Conservation (phyloP, 441 rosid genomes). For the Erodium texanum region DNA sequence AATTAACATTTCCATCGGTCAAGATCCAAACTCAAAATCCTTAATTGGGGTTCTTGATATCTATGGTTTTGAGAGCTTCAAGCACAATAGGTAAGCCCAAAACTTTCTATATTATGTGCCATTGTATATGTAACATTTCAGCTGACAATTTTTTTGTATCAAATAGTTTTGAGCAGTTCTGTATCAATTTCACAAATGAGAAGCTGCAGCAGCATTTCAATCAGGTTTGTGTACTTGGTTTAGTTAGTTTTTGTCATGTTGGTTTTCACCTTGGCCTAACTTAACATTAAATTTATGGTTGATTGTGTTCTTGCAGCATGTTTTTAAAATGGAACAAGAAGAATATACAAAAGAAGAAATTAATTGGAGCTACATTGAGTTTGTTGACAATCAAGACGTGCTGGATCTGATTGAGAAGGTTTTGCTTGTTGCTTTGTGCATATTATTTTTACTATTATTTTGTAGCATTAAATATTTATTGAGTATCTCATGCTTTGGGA, state of each 20-base stretch:
- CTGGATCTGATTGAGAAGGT: constrained; percentile 98
- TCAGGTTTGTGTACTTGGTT: constrained; percentile 46
- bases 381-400: constrained; percentile 98
- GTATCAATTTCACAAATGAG: constrained; percentile 98
- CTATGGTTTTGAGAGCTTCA: constrained; percentile 98
- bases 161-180: constrained; percentile 93
- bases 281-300: constrained; percentile 14
- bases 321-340: constrained; percentile 99
- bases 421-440: constrained; percentile 12
- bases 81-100: constrained; percentile 68
- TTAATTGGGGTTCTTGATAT: constrained; percentile 97
- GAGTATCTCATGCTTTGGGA: constrained; percentile 12
- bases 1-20: constrained; percentile 89
- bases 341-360: constrained; percentile 98
- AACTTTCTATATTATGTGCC: constrained; percentile 10
- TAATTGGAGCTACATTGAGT: constrained; percentile 99
- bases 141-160: constrained; percentile 17
- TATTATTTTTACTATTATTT: background rate
- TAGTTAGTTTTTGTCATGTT: constrained; percentile 15
- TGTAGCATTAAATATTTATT: constrained; percentile 5
- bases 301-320: constrained; percentile 63
- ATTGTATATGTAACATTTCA: background rate
- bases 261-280: background rate
- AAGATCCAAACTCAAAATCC: constrained; percentile 89
- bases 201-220: constrained; percentile 99